Conservation (phyloP, 345 rosid species). For the Trapa bicornis region DNA sequence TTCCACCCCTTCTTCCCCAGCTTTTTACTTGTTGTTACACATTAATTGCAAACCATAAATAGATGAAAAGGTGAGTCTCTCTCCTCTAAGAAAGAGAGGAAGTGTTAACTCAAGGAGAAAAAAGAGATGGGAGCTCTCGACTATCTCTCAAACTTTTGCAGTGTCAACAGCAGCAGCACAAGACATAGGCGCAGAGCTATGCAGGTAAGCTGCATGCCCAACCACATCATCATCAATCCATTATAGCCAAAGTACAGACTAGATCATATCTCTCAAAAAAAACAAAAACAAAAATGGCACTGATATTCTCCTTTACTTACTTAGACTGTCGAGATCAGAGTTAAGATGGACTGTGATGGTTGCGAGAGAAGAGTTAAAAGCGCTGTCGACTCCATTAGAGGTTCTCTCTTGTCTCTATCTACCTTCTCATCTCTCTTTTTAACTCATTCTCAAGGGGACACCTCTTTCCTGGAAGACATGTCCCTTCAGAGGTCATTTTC, state of each 20-base stretch:
- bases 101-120: background rate
- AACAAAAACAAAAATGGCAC: too few relatives aligned
- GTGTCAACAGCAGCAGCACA: slow-evolving; percentile 46
- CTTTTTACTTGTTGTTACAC: background rate
- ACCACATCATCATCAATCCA: background rate
- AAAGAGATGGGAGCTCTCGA: slow-evolving; percentile 74
- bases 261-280: background rate
- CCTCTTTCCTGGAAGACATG: background rate
- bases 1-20: too few relatives aligned
- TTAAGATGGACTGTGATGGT: slow-evolving; percentile 97
- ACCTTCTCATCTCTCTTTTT: background rate
- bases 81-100: background rate
- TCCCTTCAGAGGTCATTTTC: background rate
- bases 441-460: background rate
- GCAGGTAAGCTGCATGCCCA: slow-evolving; percentile 41
- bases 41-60: slow-evolving; percentile 7
- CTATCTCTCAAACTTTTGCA: slow-evolving; percentile 72
- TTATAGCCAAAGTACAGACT: background rate
- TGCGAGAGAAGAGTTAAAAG: slow-evolving; percentile 79
- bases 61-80: background rate
- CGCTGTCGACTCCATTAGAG: slow-evolving; percentile 68
- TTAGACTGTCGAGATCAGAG: slow-evolving; percentile 94
- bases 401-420: slow-evolving; percentile 17
- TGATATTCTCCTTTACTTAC: too few relatives aligned
- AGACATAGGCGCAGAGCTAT: slow-evolving; percentile 70